A percentile compares a stretch with the other conserved stretches of the same genome.
phyloP scores from a whole-genome alignment of 2,329 filamentous ascomycete genomes.

The Septoria petroselini region DNA sequence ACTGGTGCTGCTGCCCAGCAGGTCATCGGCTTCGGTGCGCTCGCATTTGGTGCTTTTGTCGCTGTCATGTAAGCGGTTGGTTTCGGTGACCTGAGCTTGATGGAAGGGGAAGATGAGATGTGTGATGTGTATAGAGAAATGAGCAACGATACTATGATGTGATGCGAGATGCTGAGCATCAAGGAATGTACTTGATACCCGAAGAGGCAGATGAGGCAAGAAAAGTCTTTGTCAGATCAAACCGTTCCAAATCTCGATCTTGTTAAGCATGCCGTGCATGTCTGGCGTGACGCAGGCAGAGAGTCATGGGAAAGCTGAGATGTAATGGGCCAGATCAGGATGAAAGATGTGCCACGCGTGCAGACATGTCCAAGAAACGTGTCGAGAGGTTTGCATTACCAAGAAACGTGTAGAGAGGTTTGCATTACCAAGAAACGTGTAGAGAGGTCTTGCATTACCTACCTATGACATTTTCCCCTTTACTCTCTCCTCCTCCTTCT shows the following conservation, averaged over 20 bases:
- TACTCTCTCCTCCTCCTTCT: conserved; percentile 3
- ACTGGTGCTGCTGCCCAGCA: conserved; percentile 16
- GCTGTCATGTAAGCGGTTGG: conserved; percentile 12
- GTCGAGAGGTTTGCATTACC: no score
- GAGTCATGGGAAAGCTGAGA: no score
- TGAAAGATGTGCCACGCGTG: no score
- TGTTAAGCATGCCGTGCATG: no score
- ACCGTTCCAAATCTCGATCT: no score
- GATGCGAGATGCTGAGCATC: neutral
- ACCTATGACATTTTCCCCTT: neutral
- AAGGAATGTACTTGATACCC: conserved; percentile 6
- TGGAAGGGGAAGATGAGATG: neutral
- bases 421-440: no score
- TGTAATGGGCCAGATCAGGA: no score
- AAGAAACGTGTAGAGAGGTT: no score
- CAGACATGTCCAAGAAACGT: no score
- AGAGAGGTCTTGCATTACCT: no score
- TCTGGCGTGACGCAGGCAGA: no score
- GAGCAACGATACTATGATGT: neutral
- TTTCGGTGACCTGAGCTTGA: neutral
- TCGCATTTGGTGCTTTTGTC: conserved; percentile 14
- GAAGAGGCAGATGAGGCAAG: neutral
- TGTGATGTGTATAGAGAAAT: conserved; percentile 6
- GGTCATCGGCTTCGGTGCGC: conserved; percentile 13
- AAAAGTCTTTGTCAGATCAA: conserved; percentile 1